phyloP scores from a whole-genome alignment of 805 yeast species.

The Lachancea quebecensis region DNA sequence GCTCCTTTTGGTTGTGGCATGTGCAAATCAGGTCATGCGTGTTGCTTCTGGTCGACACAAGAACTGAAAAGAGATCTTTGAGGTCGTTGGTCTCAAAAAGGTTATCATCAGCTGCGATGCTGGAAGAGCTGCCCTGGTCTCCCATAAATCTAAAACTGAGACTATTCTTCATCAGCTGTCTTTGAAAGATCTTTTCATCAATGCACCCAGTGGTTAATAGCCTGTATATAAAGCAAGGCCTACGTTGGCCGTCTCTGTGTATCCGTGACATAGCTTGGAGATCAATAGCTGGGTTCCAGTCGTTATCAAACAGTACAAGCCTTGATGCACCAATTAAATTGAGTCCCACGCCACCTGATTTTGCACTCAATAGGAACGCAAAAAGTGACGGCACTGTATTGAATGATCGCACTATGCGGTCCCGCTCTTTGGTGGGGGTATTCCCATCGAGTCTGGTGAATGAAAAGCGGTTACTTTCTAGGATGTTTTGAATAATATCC shows the following conservation, averaged over 20 bases:
- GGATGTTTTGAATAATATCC: slow-evolving; percentile 59
- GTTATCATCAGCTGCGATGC: slow-evolving; percentile 45
- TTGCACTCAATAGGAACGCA: slow-evolving; percentile 75
- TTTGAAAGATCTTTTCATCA: slow-evolving; percentile 89
- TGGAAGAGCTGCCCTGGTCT: slow-evolving; percentile 13
- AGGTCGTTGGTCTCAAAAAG: slow-evolving; percentile 65
- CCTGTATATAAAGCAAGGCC: slow-evolving; percentile 74
- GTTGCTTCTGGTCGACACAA: slow-evolving; percentile 44
- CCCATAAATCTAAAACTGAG: slow-evolving; percentile 67
- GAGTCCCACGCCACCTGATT: slow-evolving; percentile 91
- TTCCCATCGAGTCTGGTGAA: slow-evolving; percentile 76
- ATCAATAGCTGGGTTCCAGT: slow-evolving; percentile 95
- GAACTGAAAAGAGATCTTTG: slow-evolving; percentile 64
- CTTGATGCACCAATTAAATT: slow-evolving; percentile 88
- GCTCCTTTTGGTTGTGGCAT: slow-evolving; percentile 49
- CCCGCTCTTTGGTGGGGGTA: slow-evolving; percentile 62
- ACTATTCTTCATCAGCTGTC: slow-evolving; percentile 80
- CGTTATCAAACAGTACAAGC: slow-evolving; percentile 79
- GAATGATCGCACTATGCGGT: slow-evolving; percentile 58
- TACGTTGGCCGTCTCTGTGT: slow-evolving; percentile 86
- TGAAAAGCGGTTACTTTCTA: slow-evolving; percentile 42
- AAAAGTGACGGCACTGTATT: slow-evolving; percentile 46
- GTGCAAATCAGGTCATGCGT: slow-evolving; percentile 75
- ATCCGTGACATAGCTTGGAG: slow-evolving; percentile 93
- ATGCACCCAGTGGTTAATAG: slow-evolving; percentile 81